These are phyloP conservation scores for Plasmodium sp. DNA, from an alignment of 169 alveolate species.

Conservation along the genomic window DNA sequence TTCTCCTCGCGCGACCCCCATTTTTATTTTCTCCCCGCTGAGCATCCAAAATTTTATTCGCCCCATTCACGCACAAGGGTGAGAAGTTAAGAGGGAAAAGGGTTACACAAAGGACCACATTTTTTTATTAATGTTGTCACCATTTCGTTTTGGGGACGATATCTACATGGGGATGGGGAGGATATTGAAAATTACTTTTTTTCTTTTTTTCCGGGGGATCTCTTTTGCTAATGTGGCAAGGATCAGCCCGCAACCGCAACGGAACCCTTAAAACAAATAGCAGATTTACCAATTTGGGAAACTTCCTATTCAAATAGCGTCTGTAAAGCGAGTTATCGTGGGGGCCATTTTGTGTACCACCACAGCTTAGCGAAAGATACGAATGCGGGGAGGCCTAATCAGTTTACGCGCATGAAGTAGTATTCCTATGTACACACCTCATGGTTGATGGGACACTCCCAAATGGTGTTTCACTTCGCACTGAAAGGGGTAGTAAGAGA, in stretches of 20 bases:
- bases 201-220: neutral
- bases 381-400: neutral
- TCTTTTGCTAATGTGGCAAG: neutral
- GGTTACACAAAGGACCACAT: neutral
- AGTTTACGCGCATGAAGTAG: neutral
- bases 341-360: neutral
- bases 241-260: neutral
- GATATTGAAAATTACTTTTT: neutral
- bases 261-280: neutral
- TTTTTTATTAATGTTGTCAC: neutral
- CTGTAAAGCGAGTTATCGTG: neutral
- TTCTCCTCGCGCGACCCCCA: neutral
- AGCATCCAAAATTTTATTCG: neutral
- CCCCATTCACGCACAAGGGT: neutral
- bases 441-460: neutral
- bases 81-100: neutral
- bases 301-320: neutral
- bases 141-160: neutral
- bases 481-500: neutral
- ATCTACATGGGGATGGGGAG: neutral
- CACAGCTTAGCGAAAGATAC: neutral
- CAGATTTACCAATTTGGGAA: neutral
- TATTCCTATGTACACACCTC: neutral
- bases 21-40: neutral
- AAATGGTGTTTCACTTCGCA: neutral